Percentiles rank a stretch among this genome's conserved stretches.
These are phyloP conservation scores for Phylloporus arenicola DNA, from an alignment of 768 basidiomycete species.

Conservation along the genomic window DNA sequence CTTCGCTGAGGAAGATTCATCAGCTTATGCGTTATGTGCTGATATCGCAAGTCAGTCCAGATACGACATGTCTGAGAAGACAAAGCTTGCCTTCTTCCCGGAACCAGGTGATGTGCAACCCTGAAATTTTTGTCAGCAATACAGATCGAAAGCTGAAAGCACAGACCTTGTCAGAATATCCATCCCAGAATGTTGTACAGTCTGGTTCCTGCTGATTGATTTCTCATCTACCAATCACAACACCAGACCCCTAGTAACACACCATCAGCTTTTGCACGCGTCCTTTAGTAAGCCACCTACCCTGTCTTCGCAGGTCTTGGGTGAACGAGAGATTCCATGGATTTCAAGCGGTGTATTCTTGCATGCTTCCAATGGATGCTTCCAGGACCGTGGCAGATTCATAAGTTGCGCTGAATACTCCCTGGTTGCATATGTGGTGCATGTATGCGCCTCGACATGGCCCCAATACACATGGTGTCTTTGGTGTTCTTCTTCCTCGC, in stretches of 20 bases:
- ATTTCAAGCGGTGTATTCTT: slow-evolving; percentile 17
- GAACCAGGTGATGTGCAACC: slow-evolving; percentile 24
- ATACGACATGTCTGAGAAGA: neutral
- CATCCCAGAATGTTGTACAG: slow-evolving; percentile 24
- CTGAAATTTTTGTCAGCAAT: slow-evolving; percentile 6
- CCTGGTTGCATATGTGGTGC: slow-evolving; percentile 25
- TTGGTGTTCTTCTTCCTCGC: slow-evolving; percentile 23
- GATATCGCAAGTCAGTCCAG: neutral
- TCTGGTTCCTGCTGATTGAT: slow-evolving; percentile 22
- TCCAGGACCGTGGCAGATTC: slow-evolving; percentile 23
- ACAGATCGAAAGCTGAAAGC: neutral
- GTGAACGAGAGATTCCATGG: slow-evolving; percentile 16
- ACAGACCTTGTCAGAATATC: slow-evolving; percentile 23
- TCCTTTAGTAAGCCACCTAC: neutral
- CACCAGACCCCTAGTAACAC: slow-evolving; percentile 9
- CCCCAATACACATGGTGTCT: slow-evolving; percentile 22
- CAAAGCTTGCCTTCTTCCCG: slow-evolving; percentile 12
- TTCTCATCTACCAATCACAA: slow-evolving; percentile 26
- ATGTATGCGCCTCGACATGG: slow-evolving; percentile 13
- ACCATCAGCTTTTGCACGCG: neutral
- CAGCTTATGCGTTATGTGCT: slow-evolving; percentile 26
- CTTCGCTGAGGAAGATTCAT: slow-evolving; percentile 19
- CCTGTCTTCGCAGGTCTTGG: slow-evolving; percentile 21
- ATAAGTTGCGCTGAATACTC: slow-evolving; percentile 27
- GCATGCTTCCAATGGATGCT: slow-evolving; percentile 20